Base-by-base conservation (phyloP, 2,329 filamentous ascomycete genomes). In the Orbilia blumenaviensis region DNA sequence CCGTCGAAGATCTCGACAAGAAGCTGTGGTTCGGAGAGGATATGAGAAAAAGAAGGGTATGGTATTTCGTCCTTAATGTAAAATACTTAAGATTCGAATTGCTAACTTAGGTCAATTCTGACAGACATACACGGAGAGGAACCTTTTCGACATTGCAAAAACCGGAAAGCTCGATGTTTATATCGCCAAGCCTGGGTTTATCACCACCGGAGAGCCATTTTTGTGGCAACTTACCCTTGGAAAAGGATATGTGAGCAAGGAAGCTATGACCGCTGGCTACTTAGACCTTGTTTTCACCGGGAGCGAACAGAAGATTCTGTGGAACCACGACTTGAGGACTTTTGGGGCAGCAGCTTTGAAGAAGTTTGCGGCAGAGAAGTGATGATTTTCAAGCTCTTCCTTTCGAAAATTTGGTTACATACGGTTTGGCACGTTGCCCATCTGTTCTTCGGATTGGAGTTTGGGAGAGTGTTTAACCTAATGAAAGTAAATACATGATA, bases 11-110 rank as follows among this genome's bases (percentile, higher is more conserved):
- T 4, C 58, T 67, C 2, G 64, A 69, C 9, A 38, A 76, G 16
- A 62, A 46, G 4, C 21, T 76, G 5, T 76, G 64, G 64, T 63
- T 76, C 14, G 64, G 38, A 6, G 72, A 76, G 36, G 64, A 66
- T 1, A 10, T 64, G 8, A 58, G 72, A 23, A 76, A 76, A 34
- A 6, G n/a, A 16, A 60, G 72, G 23, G 72, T 67, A 61, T 16
- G 62, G 44, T 36, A 8, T 8, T 12, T 12, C 12, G 34, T 34
- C 6, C 38, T 18, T 5, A 44, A 44, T 62, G 10, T 12, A 34
- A 42, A 54, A 50, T 36, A 25, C 21, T 14, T 16, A 29, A 27
- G n/a, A n/a, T n/a, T n/a, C n/a, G n/a, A n/a, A n/a, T n/a, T 44
- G 1, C 10, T 23, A 29, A 18, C 9, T 8, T 6, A 34, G 10